Conservation (phyloP, 371 early-diverging fungal genomes). For the Zychaea mexicana region DNA sequence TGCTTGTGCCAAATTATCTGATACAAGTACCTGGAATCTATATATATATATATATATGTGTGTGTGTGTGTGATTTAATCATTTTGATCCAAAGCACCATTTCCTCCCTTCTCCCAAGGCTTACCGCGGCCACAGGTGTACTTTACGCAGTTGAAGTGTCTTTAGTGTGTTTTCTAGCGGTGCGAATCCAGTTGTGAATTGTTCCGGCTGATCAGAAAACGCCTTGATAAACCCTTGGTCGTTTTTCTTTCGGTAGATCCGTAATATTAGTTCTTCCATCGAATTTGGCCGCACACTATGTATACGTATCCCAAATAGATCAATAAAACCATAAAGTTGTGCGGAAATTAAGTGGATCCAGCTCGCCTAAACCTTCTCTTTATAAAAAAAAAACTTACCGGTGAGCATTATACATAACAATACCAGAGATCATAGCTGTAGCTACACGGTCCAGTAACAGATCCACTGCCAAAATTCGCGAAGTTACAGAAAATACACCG, state of each 20-base stretch:
- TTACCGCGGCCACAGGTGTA: conserved; percentile 89
- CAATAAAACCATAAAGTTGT: too few species aligned
- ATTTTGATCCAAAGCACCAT: too few species aligned
- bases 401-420: conserved; percentile 90
- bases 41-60: neutral
- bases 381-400: too few species aligned
- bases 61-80: neutral
- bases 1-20: conserved; percentile 59
- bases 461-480: conserved; percentile 94
- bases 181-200: conserved; percentile 75
- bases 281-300: conserved; percentile 79
- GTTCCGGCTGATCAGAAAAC: conserved; percentile 87
- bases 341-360: too few species aligned
- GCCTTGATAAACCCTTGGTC: conserved; percentile 92
- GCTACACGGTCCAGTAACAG: conserved; percentile 85
- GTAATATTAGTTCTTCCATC: conserved; percentile 87
- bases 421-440: conserved; percentile 76
- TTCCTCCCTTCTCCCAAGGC: too few species aligned
- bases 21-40: conserved; percentile 77
- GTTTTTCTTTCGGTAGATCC: conserved; percentile 81
- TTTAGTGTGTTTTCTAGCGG: conserved; percentile 87
- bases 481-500: conserved; percentile 88
- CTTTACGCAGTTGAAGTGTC: conserved; percentile 76
- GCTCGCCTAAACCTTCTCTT: too few species aligned
- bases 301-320: too few species aligned